phyloP scores from a whole-genome alignment of 1,139 yeast species.

The Candida sp. region DNA sequence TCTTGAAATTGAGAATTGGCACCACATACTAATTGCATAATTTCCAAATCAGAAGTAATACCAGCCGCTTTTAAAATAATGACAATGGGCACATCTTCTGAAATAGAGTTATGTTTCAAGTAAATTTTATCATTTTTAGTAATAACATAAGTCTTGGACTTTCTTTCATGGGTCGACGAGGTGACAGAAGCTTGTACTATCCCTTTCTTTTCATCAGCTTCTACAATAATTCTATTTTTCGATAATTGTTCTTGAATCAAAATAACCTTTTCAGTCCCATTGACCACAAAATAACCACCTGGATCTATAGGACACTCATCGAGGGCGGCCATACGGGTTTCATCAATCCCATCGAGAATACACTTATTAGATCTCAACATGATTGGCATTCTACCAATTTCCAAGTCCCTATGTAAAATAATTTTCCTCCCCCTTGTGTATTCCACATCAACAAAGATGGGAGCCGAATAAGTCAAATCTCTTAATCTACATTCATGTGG shows the following conservation, averaged over 20 bases:
- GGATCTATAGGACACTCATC: conserved; percentile 98
- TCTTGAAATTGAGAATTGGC: conserved; percentile 86
- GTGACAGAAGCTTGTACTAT: conserved; percentile 98
- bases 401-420: conserved; percentile 84
- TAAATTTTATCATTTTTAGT: conserved; percentile 88
- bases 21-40: conserved; percentile 93
- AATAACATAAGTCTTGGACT: conserved; percentile 93
- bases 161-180: conserved; percentile 96
- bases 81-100: conserved; percentile 95
- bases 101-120: conserved; percentile 89
- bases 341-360: conserved; percentile 74
- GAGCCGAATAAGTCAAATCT: conserved; percentile 94
- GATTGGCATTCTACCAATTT: conserved; percentile 97
- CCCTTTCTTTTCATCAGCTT: conserved; percentile 91
- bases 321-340: conserved; percentile 78
- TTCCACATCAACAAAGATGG: conserved; percentile 94
- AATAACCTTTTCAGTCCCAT: conserved; percentile 97
- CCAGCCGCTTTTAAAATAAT: conserved; percentile 96
- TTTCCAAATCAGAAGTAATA: conserved; percentile 86
- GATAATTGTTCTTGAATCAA: conserved; percentile 96
- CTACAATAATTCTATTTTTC: conserved; percentile 96
- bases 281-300: conserved; percentile 97
- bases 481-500: conserved; percentile 97
- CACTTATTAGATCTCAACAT: conserved; percentile 95
- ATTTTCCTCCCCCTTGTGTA: conserved; percentile 93